Conservation (phyloP, 2,329 filamentous ascomycete genomes). For the Nigrospora sphaerica region DNA sequence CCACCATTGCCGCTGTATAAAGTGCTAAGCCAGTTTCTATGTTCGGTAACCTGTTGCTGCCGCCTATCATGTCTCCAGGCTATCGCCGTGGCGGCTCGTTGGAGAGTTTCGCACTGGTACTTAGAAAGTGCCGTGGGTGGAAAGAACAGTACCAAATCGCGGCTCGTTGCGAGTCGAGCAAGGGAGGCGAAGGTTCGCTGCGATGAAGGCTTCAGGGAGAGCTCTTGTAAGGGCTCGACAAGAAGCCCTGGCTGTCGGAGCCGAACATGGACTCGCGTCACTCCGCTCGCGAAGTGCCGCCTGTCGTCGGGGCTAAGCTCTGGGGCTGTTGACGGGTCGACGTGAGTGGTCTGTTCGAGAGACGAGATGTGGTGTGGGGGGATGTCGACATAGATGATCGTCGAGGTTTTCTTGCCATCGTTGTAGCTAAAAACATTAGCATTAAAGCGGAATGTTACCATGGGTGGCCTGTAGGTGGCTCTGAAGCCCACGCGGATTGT, state of each 20-base stretch:
- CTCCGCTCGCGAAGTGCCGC: background rate
- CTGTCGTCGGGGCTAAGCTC: slow-evolving; percentile 1
- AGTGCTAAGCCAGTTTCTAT: slow-evolving; percentile 1
- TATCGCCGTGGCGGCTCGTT: slow-evolving; percentile 1
- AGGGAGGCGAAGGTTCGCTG: background rate
- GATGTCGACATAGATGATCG: slow-evolving; percentile 3
- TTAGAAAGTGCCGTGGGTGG: slow-evolving; percentile 3
- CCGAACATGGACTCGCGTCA: slow-evolving; percentile 1
- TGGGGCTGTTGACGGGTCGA: background rate
- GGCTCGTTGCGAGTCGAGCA: background rate
- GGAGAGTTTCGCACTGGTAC: background rate
- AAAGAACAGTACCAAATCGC: slow-evolving; percentile 2
- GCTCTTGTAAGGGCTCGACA: slow-evolving; percentile 1
- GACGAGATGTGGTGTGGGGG: slow-evolving; percentile 4
- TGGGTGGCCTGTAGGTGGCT: background rate
- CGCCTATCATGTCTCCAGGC: background rate
- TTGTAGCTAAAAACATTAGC: slow-evolving; percentile 2
- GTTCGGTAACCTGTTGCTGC: slow-evolving; percentile 1
- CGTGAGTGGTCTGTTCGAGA: slow-evolving; percentile 2
- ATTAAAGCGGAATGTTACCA: slow-evolving; percentile 3
- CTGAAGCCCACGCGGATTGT: slow-evolving; percentile 4
- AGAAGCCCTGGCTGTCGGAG: slow-evolving; percentile 3
- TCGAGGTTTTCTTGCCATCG: slow-evolving; percentile 2
- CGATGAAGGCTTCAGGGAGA: slow-evolving; percentile 3
- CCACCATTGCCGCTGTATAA: slow-evolving; percentile 3